Percentiles rank a stretch among this genome's conserved stretches.
Evolutionary conservation across 2,329 filamentous ascomycete genomes (phyloP).

Genomic region (Capronia epimyces): DNA sequence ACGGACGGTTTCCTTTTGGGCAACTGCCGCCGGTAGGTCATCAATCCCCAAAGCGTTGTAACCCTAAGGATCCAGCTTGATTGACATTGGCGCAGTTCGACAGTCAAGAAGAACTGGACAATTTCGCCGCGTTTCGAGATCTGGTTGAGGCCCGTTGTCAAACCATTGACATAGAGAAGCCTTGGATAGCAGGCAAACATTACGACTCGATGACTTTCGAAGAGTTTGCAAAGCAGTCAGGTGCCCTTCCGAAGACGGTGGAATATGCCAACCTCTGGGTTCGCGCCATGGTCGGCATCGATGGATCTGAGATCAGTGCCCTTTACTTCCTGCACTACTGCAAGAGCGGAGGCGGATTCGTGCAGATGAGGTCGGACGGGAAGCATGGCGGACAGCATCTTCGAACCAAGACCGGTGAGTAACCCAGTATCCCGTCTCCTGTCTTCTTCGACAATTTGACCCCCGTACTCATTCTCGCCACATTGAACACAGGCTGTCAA

Average conservation of each 20-base stretch:
- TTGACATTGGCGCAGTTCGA: constrained; percentile 35
- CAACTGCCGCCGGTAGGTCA: too few relatives aligned
- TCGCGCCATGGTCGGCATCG: constrained; percentile 48
- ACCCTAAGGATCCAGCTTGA: constrained; percentile 27
- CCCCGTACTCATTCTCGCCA: too few relatives aligned
- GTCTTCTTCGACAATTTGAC: not conserved
- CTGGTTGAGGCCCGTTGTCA: constrained; percentile 4
- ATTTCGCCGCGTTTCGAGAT: too few relatives aligned
- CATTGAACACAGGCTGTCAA: constrained; percentile 48
- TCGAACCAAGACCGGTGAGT: constrained; percentile 30
- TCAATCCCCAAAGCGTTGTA: too few relatives aligned
- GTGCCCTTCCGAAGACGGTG: constrained; percentile 32
- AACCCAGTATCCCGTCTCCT: too few relatives aligned
- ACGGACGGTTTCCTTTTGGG: too few relatives aligned
- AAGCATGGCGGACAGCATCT: constrained; percentile 52
- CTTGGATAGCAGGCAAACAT: constrained; percentile 16
- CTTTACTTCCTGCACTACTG: constrained; percentile 54
- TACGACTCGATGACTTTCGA: constrained; percentile 40
- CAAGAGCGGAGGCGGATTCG: constrained; percentile 48
- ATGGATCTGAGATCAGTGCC: constrained; percentile 48
- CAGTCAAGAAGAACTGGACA: too few relatives aligned
- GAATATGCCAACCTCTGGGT: constrained; percentile 44
- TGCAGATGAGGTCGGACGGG: constrained; percentile 50
- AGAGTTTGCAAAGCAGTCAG: constrained; percentile 35
- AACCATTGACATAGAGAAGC: constrained; percentile 28